Evolutionary conservation across 371 early-diverging fungal species (phyloP).

Genomic region (Zancudomyces culisetae): DNA sequence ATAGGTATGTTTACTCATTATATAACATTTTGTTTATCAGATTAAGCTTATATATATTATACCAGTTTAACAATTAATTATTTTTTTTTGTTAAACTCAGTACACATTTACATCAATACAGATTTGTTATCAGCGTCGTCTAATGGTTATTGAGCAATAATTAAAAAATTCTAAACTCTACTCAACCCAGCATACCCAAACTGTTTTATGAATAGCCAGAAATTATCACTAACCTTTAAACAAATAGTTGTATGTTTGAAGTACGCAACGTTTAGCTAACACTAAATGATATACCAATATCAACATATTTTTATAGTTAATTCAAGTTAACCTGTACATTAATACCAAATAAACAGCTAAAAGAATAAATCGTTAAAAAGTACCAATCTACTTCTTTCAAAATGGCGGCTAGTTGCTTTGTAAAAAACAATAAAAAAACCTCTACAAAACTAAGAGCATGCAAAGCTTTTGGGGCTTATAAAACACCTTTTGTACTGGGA

Average conservation of each 20-base stretch:
- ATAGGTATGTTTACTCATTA: too few species aligned
- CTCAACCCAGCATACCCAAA: too few species aligned
- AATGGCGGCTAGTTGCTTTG: neutral
- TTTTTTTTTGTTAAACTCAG: too few species aligned
- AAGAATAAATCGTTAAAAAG: neutral
- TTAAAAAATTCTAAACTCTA: too few species aligned
- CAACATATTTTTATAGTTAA: neutral
- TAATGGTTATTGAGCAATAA: too few species aligned
- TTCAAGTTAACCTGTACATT: neutral
- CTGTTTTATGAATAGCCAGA: neutral
- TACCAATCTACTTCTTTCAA: neutral
- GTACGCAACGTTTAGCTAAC: neutral
- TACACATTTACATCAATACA: too few species aligned
- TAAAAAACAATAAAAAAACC: neutral
- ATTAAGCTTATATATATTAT: too few species aligned
- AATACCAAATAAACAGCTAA: neutral
- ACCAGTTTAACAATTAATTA: too few species aligned
- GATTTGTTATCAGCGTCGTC: too few species aligned
- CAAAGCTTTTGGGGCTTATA: conserved; percentile 29
- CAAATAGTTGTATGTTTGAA: too few species aligned
- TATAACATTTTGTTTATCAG: too few species aligned
- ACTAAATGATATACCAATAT: neutral
- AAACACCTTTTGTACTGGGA: conserved; percentile 86
- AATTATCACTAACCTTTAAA: too few species aligned
- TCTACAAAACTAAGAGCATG: neutral